Conservation (phyloP, 2,329 filamentous ascomycete species). For the Harringtonia lauricola region DNA sequence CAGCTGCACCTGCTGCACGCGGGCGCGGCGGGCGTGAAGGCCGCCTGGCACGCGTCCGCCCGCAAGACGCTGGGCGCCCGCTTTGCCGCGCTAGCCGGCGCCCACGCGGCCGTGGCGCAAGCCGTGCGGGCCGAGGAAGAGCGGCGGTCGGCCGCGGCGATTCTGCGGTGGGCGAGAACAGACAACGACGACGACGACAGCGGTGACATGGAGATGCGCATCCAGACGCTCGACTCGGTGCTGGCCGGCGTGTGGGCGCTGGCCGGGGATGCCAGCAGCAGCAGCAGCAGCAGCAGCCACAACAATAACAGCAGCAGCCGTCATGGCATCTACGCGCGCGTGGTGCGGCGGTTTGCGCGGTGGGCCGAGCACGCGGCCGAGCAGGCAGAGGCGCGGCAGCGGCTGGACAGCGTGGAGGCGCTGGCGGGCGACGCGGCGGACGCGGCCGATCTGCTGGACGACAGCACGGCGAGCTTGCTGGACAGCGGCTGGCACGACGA, state of each 20-base stretch:
- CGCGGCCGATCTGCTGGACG: neutral
- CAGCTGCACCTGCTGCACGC: constrained; percentile 55
- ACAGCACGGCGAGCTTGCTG: constrained; percentile 21
- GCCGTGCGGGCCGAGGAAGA: constrained; percentile 34
- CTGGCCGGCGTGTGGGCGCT: constrained; percentile 47
- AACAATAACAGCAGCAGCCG: constrained; percentile 36
- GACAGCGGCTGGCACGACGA: constrained; percentile 49
- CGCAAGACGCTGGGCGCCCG: constrained; percentile 29
- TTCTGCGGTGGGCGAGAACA: constrained; percentile 36
- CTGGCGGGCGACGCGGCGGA: constrained; percentile 15
- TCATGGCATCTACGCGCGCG: constrained; percentile 34
- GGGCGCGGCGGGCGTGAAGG: constrained; percentile 27
- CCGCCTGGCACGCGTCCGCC: constrained; percentile 47
- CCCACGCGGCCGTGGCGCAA: constrained; percentile 19
- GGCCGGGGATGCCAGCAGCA: neutral
- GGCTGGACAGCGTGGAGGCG: constrained; percentile 1
- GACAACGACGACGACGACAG: constrained; percentile 18
- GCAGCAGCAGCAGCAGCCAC: neutral
- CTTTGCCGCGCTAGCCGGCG: constrained; percentile 28
- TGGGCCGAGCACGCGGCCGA: constrained; percentile 41
- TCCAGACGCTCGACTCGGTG: constrained; percentile 46
- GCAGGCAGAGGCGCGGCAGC: constrained; percentile 31
- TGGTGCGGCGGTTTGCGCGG: constrained; percentile 45
- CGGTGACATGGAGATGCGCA: constrained; percentile 34
- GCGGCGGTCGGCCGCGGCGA: constrained; percentile 36